Percentiles rank a stretch among this genome's conserved stretches.
Evolutionary conservation across 106 monocot genomes (phyloP).

Genomic region (Alisma plantagoaquatica): DNA sequence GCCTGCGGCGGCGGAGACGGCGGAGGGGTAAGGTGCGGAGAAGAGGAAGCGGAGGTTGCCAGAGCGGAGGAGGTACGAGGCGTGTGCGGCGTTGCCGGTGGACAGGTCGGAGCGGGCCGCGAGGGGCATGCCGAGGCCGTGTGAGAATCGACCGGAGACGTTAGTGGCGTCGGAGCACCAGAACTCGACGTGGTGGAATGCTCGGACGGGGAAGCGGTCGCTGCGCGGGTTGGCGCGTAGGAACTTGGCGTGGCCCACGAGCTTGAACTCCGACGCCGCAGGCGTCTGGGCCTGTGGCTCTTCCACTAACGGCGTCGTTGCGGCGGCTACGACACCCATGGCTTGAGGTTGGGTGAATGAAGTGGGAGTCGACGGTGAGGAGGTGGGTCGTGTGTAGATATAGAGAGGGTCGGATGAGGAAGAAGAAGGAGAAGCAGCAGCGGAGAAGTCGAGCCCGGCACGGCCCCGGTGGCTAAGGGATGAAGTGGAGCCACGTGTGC

Average conservation of each 20-base stretch:
- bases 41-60: conserved; percentile 56
- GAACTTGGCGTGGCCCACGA: conserved; percentile 58
- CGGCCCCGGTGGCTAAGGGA: no score
- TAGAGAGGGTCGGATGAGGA: no score
- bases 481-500: no score
- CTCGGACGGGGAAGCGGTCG: conserved; percentile 52
- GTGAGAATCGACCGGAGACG: conserved; percentile 73
- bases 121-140: conserved; percentile 68
- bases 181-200: conserved; percentile 96
- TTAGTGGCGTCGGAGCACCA: conserved; percentile 72
- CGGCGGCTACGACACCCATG: no score
- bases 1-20: not conserved
- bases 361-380: no score
- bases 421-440: no score
- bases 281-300: not conserved
- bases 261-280: conserved; percentile 24
- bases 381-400: no score
- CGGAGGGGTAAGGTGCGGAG: conserved; percentile 45
- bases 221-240: conserved; percentile 57
- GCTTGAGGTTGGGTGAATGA: no score
- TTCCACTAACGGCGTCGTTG: no score
- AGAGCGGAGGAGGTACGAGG: conserved; percentile 66
- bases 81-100: conserved; percentile 64
- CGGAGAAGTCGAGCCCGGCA: no score
- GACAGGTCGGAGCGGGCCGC: conserved; percentile 61